Conservation (phyloP, 495 filamentous ascomycete genomes). For the Penicillium manginii region DNA sequence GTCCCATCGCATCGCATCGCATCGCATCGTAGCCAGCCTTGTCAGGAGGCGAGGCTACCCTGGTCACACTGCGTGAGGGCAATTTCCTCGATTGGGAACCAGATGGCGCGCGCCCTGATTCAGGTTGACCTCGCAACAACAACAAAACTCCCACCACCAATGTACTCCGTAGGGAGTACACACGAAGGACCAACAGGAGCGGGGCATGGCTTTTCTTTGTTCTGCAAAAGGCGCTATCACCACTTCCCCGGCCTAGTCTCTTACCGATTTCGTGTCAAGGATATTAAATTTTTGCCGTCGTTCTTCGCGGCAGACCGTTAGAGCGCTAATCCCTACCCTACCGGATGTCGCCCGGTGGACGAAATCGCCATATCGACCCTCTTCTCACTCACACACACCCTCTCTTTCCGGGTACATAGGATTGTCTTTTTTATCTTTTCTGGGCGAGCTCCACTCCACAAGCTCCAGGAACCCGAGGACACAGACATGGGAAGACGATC, state of each 20-base stretch:
- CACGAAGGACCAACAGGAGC: background rate
- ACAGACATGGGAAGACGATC: slow-evolving; percentile 20
- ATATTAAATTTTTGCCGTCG: slow-evolving; percentile 3
- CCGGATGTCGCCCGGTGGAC: slow-evolving; percentile 7
- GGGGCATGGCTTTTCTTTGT: background rate
- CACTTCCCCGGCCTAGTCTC: slow-evolving; percentile 1
- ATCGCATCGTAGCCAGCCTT: background rate
- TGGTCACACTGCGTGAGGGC: background rate
- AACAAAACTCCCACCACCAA: background rate
- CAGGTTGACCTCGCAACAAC: slow-evolving; percentile 4
- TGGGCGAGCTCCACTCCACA: slow-evolving; percentile 11
- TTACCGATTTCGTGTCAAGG: background rate
- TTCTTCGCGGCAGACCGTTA: background rate
- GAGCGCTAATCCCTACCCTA: background rate
- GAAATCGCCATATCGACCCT: background rate
- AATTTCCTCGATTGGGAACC: slow-evolving; percentile 16
- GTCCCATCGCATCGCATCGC: background rate
- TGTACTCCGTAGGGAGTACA: too few species aligned
- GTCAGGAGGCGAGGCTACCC: background rate
- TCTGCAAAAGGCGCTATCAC: background rate
- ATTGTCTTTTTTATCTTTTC: background rate
- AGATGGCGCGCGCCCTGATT: slow-evolving; percentile 20
- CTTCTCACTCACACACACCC: background rate
- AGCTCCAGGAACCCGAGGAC: slow-evolving; percentile 26
- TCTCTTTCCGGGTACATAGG: background rate